Evolutionary conservation across 2,329 filamentous ascomycete genomes (phyloP), one percentile per base, ranked within the genome.

Genomic region (Geosmithia morbida): DNA sequence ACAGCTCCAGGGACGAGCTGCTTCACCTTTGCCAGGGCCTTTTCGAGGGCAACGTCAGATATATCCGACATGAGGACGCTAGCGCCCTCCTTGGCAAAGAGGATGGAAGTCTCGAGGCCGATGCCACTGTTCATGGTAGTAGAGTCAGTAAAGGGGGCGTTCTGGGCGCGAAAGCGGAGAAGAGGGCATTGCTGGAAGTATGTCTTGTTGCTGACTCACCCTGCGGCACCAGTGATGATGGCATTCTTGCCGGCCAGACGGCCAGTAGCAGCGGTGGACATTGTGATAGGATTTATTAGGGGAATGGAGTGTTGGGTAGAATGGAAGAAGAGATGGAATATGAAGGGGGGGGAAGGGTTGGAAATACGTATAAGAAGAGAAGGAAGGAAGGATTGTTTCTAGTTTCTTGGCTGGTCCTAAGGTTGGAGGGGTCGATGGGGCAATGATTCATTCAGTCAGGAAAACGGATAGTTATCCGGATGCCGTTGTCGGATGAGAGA

Each of bases 51-150:
- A 5, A 81, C 78, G 43, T 72, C 76, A 4, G 87, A 90, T 55
- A 94, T 87, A 60, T 96, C 89, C 51, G 84, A 77, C 78, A 96
- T 81, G 54, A 95, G 70, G 48, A 96, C 79, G 51, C 77, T 83
- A 59, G 87, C 89, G 51, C 88, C 89, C 70, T 96, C 89, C 53
- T 84, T 84, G 50, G 82, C 83, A 60, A 96, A 94, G 50, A 95
- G 83, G 55, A 96, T 89, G 48, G 77, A 78, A 2, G 89, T 95
- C 70, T 96, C 88, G 45, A 96, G 83, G 54, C 89, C 89, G 59
- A 96, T 96, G 59, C 89, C 89, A 59, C 89, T 89, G 59, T 22
- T 44, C 42, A 18, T 7, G 13, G 26, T 7, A 45, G 26, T 10
- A 29, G 10, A 13, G 19, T 45, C 6, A 19, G 18, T 45, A 29